These are phyloP conservation scores for Yamadazyma philogaea DNA, from an alignment of 805 yeast genomes.

Conservation along the genomic window DNA sequence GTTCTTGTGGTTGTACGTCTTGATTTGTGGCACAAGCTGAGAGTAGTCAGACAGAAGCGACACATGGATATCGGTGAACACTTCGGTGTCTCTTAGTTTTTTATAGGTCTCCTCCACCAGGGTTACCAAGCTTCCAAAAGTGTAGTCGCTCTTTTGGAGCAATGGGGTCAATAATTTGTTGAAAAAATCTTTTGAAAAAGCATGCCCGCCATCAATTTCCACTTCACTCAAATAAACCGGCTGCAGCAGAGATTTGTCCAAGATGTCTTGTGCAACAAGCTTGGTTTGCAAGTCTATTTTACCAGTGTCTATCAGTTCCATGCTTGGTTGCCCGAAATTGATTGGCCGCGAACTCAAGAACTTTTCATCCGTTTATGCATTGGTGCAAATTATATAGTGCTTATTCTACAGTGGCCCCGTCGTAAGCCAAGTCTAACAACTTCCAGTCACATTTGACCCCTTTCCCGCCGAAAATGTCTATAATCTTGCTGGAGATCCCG, in stretches of 20 bases:
- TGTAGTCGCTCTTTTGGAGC: constrained; percentile 37
- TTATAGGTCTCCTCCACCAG: constrained; percentile 29
- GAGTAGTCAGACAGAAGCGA: constrained; percentile 41
- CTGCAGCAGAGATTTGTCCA: constrained; percentile 28
- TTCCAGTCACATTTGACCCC: constrained; percentile 77
- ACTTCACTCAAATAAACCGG: constrained; percentile 35
- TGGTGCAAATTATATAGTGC: neutral
- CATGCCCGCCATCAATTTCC: constrained; percentile 42
- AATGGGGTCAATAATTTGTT: constrained; percentile 45
- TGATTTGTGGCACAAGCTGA: constrained; percentile 22
- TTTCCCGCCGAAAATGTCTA: constrained; percentile 63
- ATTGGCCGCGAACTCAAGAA: constrained; percentile 8
- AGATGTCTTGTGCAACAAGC: constrained; percentile 28
- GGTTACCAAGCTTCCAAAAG: constrained; percentile 40
- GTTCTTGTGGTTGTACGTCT: constrained; percentile 24
- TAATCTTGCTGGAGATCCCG: constrained; percentile 72
- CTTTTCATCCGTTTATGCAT: neutral
- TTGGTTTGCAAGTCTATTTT: constrained; percentile 19
- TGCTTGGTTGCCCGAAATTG: constrained; percentile 2
- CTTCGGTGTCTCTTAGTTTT: constrained; percentile 42
- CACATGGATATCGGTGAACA: constrained; percentile 40
- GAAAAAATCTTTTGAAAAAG: constrained; percentile 46
- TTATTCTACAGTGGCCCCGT: constrained; percentile 57
- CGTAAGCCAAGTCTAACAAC: constrained; percentile 78
- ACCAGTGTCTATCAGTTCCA: constrained; percentile 8